phyloP scores from a whole-genome alignment of 768 basidiomycete species.

The Psilocybe cyanescens region DNA sequence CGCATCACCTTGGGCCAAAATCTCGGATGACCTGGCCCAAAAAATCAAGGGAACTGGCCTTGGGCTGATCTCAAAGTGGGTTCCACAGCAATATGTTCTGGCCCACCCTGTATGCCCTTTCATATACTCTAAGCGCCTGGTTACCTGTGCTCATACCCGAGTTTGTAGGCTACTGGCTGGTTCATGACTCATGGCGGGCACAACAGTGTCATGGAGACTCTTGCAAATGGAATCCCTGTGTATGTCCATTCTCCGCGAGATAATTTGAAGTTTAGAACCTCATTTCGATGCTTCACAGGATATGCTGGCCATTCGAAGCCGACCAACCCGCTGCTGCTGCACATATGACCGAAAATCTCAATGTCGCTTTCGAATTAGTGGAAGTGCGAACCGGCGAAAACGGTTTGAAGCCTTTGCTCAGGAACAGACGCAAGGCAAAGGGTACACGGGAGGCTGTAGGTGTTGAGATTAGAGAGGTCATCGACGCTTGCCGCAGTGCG shows the following conservation, averaged over 20 bases:
- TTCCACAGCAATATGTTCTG: constrained; percentile 6
- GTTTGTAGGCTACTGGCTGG: constrained; percentile 17
- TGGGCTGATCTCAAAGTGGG: constrained; percentile 1
- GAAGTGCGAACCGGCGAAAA: constrained; percentile 15
- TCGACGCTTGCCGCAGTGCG: constrained; percentile 8
- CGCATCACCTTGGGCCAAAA: constrained; percentile 2
- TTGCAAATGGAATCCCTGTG: constrained; percentile 16
- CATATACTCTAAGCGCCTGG: too few relatives aligned
- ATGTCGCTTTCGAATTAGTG: constrained; percentile 16
- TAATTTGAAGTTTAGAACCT: neutral
- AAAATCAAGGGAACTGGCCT: neutral
- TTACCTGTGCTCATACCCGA: neutral
- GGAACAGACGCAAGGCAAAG: constrained; percentile 7
- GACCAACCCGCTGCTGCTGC: constrained; percentile 13
- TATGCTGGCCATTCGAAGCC: constrained; percentile 16
- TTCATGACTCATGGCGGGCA: constrained; percentile 20
- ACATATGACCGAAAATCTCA: constrained; percentile 5
- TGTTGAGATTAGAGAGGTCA: constrained; percentile 10
- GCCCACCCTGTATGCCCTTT: neutral
- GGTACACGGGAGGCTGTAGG: constrained; percentile 16
- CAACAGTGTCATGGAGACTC: constrained; percentile 16
- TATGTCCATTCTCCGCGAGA: neutral
- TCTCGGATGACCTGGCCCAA: neutral
- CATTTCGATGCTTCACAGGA: constrained; percentile 1
- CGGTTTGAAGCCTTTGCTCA: constrained; percentile 12